These are phyloP conservation scores for Sporothrix sp. DNA, from an alignment of 2,329 filamentous ascomycete species.

Conservation along the genomic window DNA sequence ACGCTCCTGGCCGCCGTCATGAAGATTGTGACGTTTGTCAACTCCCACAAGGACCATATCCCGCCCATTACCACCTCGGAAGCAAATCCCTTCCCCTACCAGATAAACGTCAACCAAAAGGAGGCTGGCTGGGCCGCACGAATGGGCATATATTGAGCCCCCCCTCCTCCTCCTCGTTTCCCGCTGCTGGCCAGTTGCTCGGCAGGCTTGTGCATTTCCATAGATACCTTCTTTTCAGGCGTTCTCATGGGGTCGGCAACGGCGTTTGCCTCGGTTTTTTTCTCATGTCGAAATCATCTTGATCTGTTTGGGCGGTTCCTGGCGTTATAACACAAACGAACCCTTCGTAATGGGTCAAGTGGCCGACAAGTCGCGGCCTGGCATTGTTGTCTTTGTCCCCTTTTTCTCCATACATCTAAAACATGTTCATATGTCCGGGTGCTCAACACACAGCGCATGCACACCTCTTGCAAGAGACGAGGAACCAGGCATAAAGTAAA, in stretches of 20 bases:
- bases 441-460: no score
- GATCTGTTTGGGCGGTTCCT: no score
- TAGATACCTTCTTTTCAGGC: conserved; percentile 9
- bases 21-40: conserved; percentile 82
- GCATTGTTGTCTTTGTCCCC: neutral
- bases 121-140: conserved; percentile 59
- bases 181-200: no score
- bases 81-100: conserved; percentile 88
- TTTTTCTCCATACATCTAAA: neutral
- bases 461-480: neutral
- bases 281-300: neutral
- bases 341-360: neutral
- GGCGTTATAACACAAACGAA: no score
- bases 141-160: conserved; percentile 59
- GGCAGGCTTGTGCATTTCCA: neutral
- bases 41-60: conserved; percentile 88
- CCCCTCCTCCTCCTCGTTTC: neutral
- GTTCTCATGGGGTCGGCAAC: neutral
- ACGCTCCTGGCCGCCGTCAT: conserved; percentile 78
- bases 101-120: conserved; percentile 81
- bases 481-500: neutral
- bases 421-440: neutral
- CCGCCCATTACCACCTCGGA: conserved; percentile 91
- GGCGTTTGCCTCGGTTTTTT: neutral
- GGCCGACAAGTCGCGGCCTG: neutral